These are phyloP conservation scores for Ocimum tenuiflorum DNA, from an alignment of 257 asterid species.

Conservation along the genomic window DNA sequence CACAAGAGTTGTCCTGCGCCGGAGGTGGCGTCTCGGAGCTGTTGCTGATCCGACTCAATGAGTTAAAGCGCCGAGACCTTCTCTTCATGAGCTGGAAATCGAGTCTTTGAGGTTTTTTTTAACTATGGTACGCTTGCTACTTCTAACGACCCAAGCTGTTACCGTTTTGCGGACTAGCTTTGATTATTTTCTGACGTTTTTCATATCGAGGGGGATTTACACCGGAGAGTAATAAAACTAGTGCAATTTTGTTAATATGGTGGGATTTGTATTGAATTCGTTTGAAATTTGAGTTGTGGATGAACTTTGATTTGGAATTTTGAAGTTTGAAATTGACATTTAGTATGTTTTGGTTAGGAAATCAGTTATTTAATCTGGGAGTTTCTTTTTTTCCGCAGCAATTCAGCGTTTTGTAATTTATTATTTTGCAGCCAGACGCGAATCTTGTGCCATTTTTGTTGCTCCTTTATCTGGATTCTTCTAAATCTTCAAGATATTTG, in stretches of 20 bases:
- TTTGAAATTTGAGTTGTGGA: not conserved
- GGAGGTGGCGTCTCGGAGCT: slow-evolving; percentile 25
- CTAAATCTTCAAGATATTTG: not conserved
- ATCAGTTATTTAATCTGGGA: not conserved
- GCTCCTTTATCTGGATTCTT: not conserved
- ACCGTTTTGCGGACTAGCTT: slow-evolving; percentile 24
- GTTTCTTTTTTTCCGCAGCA: not conserved
- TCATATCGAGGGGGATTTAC: not conserved
- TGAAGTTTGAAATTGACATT: not conserved
- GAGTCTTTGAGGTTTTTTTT: slow-evolving; percentile 24
- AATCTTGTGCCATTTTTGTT: not conserved
- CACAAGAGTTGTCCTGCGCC: slow-evolving; percentile 7
- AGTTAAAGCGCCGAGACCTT: slow-evolving; percentile 31
- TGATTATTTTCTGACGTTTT: slow-evolving; percentile 22
- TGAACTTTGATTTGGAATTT: not conserved
- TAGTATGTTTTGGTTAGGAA: not conserved
- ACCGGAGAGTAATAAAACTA: not conserved
- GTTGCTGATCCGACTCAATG: slow-evolving; percentile 54
- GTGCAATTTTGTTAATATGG: not conserved
- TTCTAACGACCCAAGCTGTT: slow-evolving; percentile 16
- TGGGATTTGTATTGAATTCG: slow-evolving; percentile 4
- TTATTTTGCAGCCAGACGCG: not conserved
- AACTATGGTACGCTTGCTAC: slow-evolving; percentile 50
- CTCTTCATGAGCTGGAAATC: slow-evolving; percentile 50
- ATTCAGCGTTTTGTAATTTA: not conserved